Conservation (phyloP, 805 yeast species). For the Yarrowia keelungensis region DNA sequence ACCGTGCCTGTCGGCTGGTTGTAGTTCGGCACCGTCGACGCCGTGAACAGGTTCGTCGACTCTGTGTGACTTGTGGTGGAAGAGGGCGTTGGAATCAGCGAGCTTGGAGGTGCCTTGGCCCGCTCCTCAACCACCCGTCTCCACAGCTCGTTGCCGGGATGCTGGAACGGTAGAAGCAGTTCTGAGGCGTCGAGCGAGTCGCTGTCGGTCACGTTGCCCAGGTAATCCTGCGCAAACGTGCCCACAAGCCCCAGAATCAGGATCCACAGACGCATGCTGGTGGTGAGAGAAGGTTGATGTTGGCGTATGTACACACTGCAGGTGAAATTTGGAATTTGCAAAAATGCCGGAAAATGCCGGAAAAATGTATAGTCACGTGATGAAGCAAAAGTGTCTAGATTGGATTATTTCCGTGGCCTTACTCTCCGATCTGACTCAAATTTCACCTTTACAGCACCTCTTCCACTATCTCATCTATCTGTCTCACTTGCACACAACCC, state of each 20-base stretch:
- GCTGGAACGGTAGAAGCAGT: slow-evolving; percentile 7
- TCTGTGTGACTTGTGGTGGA: slow-evolving; percentile 1
- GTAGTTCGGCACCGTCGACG: slow-evolving; percentile 22
- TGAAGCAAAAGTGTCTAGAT: too few relatives aligned
- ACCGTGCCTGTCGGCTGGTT: slow-evolving; percentile 6
- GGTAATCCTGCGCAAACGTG: neutral
- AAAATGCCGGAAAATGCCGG: too few relatives aligned
- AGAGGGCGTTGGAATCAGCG: neutral
- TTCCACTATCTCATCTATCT: too few relatives aligned
- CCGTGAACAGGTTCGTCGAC: slow-evolving; percentile 19
- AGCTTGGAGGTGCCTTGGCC: neutral
- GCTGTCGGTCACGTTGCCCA: slow-evolving; percentile 13
- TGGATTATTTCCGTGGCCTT: too few relatives aligned
- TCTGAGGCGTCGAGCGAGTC: neutral
- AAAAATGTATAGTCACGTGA: too few relatives aligned
- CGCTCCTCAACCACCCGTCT: neutral
- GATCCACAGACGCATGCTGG: slow-evolving; percentile 22
- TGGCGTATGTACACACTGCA: neutral
- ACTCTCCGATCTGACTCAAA: too few relatives aligned
- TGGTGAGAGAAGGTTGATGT: neutral
- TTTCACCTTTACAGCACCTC: too few relatives aligned
- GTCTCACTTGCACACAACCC: neutral
- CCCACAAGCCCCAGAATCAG: neutral
- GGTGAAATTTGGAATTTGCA: too few relatives aligned
- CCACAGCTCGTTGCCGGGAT: neutral